These are phyloP conservation scores for Sporothrix luriei DNA, from an alignment of 2,329 filamentous ascomycete genomes.

Conservation along the genomic window DNA sequence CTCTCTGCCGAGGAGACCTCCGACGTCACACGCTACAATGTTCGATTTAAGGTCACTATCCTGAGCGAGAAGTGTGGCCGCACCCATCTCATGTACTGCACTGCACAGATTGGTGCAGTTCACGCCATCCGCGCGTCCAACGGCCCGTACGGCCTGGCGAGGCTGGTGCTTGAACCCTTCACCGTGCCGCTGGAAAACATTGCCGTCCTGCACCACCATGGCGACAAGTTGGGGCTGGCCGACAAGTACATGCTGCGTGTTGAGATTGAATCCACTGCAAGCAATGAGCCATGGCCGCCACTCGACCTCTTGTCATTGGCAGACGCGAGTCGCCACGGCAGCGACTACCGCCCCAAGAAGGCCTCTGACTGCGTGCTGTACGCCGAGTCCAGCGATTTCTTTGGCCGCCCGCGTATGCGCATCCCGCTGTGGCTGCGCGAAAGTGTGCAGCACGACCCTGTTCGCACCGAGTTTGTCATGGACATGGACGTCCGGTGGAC, in stretches of 20 bases:
- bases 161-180: conserved; percentile 56
- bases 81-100: conserved; percentile 53
- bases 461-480: conserved; percentile 51
- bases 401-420: conserved; percentile 44
- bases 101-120: conserved; percentile 58
- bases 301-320: conserved; percentile 45
- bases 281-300: conserved; percentile 57
- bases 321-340: conserved; percentile 32
- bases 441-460: conserved; percentile 39
- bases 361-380: conserved; percentile 42
- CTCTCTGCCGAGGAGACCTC: conserved; percentile 44
- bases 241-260: conserved; percentile 55
- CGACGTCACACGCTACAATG: conserved; percentile 44
- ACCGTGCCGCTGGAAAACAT: conserved; percentile 57
- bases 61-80: conserved; percentile 44
- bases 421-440: conserved; percentile 45
- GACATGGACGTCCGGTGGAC: conserved; percentile 55
- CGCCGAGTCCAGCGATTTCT: conserved; percentile 49
- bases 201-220: conserved; percentile 52
- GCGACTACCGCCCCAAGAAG: conserved; percentile 29
- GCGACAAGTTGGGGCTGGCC: conserved; percentile 52
- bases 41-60: conserved; percentile 51
- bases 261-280: conserved; percentile 56
- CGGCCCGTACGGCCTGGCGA: conserved; percentile 51
- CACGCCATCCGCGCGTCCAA: conserved; percentile 54